Percentiles rank a stretch among this genome's conserved stretches.
These are phyloP conservation scores for Zangia roseola DNA, from an alignment of 768 basidiomycete genomes.

Conservation along the genomic window DNA sequence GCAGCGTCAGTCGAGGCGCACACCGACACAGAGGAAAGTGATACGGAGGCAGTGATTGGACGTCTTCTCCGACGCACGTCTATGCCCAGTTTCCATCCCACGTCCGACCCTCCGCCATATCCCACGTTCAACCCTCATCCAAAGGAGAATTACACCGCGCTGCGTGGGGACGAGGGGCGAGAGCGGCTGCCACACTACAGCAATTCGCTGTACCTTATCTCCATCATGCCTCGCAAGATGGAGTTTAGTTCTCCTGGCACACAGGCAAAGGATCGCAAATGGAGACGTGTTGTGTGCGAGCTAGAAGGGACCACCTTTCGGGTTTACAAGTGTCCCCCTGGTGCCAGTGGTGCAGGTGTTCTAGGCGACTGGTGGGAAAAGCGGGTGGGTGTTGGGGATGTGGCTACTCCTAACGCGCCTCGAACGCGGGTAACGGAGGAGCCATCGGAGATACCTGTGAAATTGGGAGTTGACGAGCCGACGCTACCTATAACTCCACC, in stretches of 20 bases:
- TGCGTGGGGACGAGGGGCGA: conserved; percentile 78
- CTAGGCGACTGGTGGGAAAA: conserved; percentile 80
- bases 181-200: conserved; percentile 81
- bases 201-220: conserved; percentile 79
- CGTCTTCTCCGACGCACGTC: conserved; percentile 60
- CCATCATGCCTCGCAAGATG: conserved; percentile 86
- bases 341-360: conserved; percentile 45
- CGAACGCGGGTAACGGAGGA: conserved; percentile 25
- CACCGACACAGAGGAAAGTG: conserved; percentile 20
- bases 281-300: conserved; percentile 85
- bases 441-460: conserved; percentile 24
- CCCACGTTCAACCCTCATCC: conserved; percentile 43
- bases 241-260: conserved; percentile 86
- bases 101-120: conserved; percentile 67
- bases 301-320: conserved; percentile 89
- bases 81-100: conserved; percentile 63
- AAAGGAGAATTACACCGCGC: conserved; percentile 26
- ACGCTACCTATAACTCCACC: not conserved
- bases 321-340: conserved; percentile 58
- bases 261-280: conserved; percentile 88
- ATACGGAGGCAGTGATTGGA: conserved; percentile 32
- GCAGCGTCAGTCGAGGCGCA: conserved; percentile 12
- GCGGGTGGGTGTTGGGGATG: conserved; percentile 71
- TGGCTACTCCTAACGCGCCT: conserved; percentile 31
- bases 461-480: conserved; percentile 20